Evolutionary conservation across 805 yeast genomes (phyloP), one percentile per base, ranked within the genome.

Genomic region (Kodamaea jinghongensis): DNA sequence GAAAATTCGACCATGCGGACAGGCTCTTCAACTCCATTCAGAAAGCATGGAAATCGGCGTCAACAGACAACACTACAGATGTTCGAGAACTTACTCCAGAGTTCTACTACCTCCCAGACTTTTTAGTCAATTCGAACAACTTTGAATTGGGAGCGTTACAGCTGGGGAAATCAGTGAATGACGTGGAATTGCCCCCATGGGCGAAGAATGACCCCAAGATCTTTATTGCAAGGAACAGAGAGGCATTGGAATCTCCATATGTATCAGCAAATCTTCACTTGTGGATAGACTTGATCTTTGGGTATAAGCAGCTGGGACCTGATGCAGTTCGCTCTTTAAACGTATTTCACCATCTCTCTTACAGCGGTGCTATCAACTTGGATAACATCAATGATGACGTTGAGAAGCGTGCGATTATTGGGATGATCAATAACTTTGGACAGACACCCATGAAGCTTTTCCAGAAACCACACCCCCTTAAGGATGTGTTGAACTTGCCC

Each of bases 391-490:
- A 76, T 44, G 90, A 87, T 54, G 87, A 80, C 27, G 71, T 75
- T 45, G 95, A 88, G 58, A 73, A 81, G 47, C 69, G 79, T 28
- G 91, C 95, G 1, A 72, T 84, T 2, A 83, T 87, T 15, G 90
- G 95, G 1, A 84, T 85, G 50, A 88, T 88, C 37, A 93, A 89
- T 55, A 88, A 88, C 59, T 88, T 88, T 69, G 96, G 96, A 0
- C 96, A 88, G 55, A 88, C 95, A 0, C 96, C 96, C 1, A 54
- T 75, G 35, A 86, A 83, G 49, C 63, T 89, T 8, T 86, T 89
- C 50, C 66, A 63, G 12, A 74, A 73, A 37, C 83, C 89, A 0
- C 96, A 88, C 58, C 82, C 84, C 1, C 46, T 54, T 17, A 67
- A 72, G 39, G 76, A 67, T 2, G 59, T 61, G 0, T 47, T 64